Evolutionary conservation across 768 basidiomycete genomes (phyloP), one percentile per base, ranked within the genome.

Genomic region (Hygrophorus russula): DNA sequence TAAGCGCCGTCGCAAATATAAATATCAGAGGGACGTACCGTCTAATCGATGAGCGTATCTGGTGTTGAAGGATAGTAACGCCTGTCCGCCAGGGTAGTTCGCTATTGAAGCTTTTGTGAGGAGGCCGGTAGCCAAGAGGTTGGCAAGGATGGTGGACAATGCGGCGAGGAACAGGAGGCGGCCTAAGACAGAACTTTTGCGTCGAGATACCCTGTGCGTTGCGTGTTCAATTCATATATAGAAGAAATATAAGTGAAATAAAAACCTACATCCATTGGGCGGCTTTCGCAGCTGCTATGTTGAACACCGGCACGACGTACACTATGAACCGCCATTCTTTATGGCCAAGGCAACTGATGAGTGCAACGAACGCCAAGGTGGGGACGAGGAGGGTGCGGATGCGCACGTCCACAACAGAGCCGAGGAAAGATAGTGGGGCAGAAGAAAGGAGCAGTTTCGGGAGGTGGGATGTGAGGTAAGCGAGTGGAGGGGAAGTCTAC

Each of bases 301-400:
- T 94, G 59, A 90, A 66, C 2, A 77, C 56, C 0, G 93, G 92
- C 0, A 97, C 74, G 13, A 79, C 71, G 55, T 98, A 98, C 6
- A 90, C 72, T 45, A 98, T 68, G 61, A 99, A 99, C 5, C 96
- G 75, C 96, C 96, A 99, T 62, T 99, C 96, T 58, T 99, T 99
- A 63, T 99, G 96, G 0, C 76, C 81, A 1, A 97, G 66, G 24
- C 57, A 66, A 56, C 90, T 92, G 58, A 98, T 74, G 2, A 81
- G 51, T 2, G 55, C 59, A 6, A 89, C 54, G 47, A 82, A 85
- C 0, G 54, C 45, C 4, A 79, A 19, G 2, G 74, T 66, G 0
- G 81, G 74, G 8, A 70, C 39, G 3, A 81, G 59, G 30, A 84
- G 64, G 2, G 61, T 55, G 3, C 73, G 70, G 35, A 78, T 63